phyloP scores from a whole-genome alignment of 345 rosid genomes.

The Lepidium didymum region DNA sequence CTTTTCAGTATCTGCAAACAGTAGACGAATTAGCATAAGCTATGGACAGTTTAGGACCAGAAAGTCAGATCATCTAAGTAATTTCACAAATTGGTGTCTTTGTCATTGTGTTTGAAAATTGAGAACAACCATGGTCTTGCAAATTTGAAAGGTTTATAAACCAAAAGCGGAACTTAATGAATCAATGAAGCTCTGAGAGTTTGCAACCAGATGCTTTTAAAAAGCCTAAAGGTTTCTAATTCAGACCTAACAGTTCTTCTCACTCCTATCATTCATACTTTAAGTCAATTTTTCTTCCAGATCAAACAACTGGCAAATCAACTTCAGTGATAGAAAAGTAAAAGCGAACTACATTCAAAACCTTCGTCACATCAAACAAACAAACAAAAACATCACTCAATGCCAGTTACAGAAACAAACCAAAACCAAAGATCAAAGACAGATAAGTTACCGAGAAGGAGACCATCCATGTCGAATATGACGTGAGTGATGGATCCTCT shows the following conservation, averaged over 20 bases:
- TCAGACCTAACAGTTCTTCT: neutral
- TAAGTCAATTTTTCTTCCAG: neutral
- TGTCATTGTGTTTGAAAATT: neutral
- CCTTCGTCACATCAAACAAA: neutral
- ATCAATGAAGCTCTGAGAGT: neutral
- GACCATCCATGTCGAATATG: conserved; percentile 98
- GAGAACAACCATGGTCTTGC: neutral
- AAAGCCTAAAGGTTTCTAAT: neutral
- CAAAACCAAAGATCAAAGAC: neutral
- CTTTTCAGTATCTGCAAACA: conserved; percentile 75
- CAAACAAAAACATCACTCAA: neutral
- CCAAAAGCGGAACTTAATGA: neutral
- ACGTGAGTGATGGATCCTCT: conserved; percentile 67
- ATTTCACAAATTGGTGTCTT: neutral
- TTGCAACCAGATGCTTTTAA: neutral
- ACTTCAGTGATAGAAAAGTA: neutral
- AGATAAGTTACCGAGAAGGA: conserved; percentile 56
- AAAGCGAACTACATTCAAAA: neutral
- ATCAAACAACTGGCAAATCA: neutral
- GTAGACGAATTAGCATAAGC: neutral
- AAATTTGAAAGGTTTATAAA: neutral
- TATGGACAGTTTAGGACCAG: neutral
- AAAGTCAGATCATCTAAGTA: neutral
- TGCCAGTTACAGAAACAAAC: neutral
- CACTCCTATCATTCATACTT: neutral